Evolutionary conservation across 2,329 filamentous ascomycete genomes (phyloP).

Genomic region (Aureobasidium mangrovei): DNA sequence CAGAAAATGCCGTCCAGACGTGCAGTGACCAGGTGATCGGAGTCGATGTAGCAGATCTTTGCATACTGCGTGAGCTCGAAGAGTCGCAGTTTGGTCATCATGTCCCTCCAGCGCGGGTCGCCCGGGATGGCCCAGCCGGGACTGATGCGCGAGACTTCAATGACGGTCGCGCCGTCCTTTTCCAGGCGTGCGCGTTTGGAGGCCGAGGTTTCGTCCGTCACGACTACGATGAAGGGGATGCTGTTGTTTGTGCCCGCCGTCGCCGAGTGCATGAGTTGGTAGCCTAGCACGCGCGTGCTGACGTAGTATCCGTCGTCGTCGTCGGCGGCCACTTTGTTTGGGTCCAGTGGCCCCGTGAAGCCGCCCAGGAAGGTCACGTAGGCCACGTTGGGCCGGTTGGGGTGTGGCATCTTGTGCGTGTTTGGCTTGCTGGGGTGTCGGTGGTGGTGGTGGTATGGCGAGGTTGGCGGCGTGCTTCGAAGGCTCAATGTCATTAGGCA

Average conservation of each 20-base stretch:
- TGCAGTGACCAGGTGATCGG: constrained; percentile 25
- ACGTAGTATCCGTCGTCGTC: constrained; percentile 30
- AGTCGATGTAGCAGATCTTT: constrained; percentile 30
- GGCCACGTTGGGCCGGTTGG: constrained; percentile 24
- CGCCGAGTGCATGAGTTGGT: constrained; percentile 31
- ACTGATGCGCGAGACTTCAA: constrained; percentile 27
- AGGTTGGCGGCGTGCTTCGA: constrained; percentile 9
- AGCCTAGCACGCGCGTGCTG: constrained; percentile 28
- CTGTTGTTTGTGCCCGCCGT: constrained; percentile 27
- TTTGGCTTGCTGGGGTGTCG: background rate
- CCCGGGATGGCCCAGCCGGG: constrained; percentile 25
- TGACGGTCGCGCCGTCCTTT: constrained; percentile 29
- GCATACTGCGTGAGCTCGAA: constrained; percentile 27
- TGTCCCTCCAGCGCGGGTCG: constrained; percentile 26
- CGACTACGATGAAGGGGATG: constrained; percentile 32
- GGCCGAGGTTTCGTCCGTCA: constrained; percentile 27
- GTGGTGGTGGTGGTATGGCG: constrained; percentile 6
- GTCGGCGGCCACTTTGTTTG: constrained; percentile 20
- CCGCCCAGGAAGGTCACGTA: constrained; percentile 32
- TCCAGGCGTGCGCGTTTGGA: constrained; percentile 28
- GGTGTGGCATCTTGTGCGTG: background rate
- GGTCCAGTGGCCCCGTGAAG: constrained; percentile 18
- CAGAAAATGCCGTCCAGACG: constrained; percentile 28
- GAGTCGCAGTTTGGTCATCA: constrained; percentile 30
- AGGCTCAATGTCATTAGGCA: constrained; percentile 26